Percentiles rank a stretch among this genome's conserved stretches.
Evolutionary conservation across 441 rosid genomes (phyloP).

Genomic region (Aquilaria agallochum): DNA sequence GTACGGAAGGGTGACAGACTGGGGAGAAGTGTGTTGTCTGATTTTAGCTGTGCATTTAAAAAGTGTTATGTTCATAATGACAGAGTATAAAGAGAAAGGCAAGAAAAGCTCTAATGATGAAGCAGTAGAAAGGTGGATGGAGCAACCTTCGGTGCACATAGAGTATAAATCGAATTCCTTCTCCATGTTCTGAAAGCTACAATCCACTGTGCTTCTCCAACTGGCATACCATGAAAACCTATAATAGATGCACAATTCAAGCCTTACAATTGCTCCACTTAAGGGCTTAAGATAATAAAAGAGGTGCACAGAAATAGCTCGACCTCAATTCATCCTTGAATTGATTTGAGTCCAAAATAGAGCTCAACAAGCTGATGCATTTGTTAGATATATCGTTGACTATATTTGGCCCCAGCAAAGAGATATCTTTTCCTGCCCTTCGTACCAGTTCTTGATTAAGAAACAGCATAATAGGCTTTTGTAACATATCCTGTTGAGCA

Average conservation of each 20-base stretch:
- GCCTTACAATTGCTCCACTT: conserved; percentile 14
- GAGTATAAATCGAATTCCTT: conserved; percentile 26
- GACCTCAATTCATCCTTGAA: conserved; percentile 49
- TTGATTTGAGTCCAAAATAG: conserved; percentile 38
- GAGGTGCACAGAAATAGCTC: not conserved
- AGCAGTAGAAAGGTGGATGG: conserved; percentile 7
- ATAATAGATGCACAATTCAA: conserved; percentile 19
- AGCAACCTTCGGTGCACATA: conserved; percentile 41
- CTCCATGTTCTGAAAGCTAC: conserved; percentile 31
- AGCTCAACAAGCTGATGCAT: conserved; percentile 28
- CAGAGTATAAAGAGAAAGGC: not conserved
- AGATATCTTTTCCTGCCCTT: conserved; percentile 36
- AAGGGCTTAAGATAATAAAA: conserved; percentile 9
- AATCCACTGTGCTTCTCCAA: conserved; percentile 50
- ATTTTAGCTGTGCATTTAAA: conserved; percentile 33
- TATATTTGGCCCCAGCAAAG: conserved; percentile 33
- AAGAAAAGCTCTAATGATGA: conserved; percentile 3
- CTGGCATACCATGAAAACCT: conserved; percentile 59
- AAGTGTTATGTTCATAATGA: conserved; percentile 20
- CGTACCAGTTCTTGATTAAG: conserved; percentile 48
- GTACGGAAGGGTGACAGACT: conserved; percentile 26
- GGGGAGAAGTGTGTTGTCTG: conserved; percentile 20
- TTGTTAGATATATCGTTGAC: conserved; percentile 34
- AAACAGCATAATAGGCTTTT: conserved; percentile 70
- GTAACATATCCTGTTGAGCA: conserved; percentile 60